phyloP scores from a whole-genome alignment of 129 eudicot species.

The Lactuca saligna region DNA sequence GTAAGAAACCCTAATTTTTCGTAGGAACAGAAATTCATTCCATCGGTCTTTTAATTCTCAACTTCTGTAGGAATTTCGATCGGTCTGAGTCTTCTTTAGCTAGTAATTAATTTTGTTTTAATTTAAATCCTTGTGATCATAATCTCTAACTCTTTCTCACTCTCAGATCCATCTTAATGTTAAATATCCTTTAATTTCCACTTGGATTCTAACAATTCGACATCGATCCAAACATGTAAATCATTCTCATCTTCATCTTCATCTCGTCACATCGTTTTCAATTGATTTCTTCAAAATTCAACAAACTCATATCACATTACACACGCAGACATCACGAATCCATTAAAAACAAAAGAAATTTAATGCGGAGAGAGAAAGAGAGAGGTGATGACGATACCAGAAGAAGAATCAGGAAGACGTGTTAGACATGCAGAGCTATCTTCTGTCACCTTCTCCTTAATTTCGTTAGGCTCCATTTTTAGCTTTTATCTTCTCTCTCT shows the following conservation, averaged over 20 bases:
- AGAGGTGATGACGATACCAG: slow-evolving; percentile 22
- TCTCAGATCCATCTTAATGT: slow-evolving; percentile 18
- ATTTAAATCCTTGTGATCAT: slow-evolving; percentile 12
- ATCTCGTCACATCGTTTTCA: slow-evolving; percentile 9
- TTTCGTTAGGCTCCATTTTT: slow-evolving; percentile 29
- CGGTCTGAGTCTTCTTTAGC: slow-evolving; percentile 5
- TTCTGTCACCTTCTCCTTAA: slow-evolving; percentile 40
- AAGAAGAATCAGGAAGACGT: slow-evolving; percentile 37
- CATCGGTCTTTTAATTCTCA: slow-evolving; percentile 1
- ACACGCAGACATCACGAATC: slow-evolving; percentile 17
- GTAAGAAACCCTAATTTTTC: slow-evolving; percentile 64
- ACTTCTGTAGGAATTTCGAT: slow-evolving; percentile 4
- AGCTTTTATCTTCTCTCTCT: slow-evolving; percentile 10
- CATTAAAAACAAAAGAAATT: slow-evolving; percentile 14
- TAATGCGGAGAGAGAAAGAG: slow-evolving; percentile 31
- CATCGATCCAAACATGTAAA: background rate
- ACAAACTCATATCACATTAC: slow-evolving; percentile 9
- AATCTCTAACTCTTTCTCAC: background rate
- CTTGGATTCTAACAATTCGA: background rate
- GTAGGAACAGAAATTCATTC: slow-evolving; percentile 18
- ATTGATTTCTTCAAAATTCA: slow-evolving; percentile 5
- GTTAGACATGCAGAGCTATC: slow-evolving; percentile 38
- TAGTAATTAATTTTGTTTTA: slow-evolving; percentile 19
- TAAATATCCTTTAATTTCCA: background rate
- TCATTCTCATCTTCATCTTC: background rate